These are phyloP conservation scores for Tetrapisispora arboricola DNA, from an alignment of 805 yeast species.

Conservation along the genomic window DNA sequence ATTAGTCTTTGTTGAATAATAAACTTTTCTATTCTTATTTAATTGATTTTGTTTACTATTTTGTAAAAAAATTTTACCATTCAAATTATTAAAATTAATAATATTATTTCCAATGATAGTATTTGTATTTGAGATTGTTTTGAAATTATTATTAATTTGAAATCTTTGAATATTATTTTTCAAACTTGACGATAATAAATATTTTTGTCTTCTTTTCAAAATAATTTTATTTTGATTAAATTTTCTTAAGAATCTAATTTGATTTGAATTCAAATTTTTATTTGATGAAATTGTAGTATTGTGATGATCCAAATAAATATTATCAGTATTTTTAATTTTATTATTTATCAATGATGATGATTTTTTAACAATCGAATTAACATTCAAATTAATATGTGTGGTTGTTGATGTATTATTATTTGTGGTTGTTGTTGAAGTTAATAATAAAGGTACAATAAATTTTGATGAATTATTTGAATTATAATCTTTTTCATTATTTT, in stretches of 20 bases:
- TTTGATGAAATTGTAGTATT: background rate
- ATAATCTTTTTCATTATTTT: background rate
- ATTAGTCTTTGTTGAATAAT: constrained; percentile 2
- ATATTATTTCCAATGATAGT: background rate
- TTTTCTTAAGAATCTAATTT: background rate
- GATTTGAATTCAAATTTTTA: background rate
- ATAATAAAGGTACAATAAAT: constrained; percentile 2
- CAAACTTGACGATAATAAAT: constrained; percentile 3
- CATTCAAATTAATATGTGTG: background rate
- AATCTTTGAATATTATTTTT: constrained; percentile 1
- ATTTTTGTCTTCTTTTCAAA: constrained; percentile 2
- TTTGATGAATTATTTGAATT: background rate
- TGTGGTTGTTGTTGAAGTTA: constrained; percentile 1
- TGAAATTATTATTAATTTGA: background rate
- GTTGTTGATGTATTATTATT: constrained; percentile 1
- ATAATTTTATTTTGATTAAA: background rate
- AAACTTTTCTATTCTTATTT: background rate
- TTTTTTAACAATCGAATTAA: background rate
- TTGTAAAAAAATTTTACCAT: background rate
- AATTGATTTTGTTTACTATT: background rate
- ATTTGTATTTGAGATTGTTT: background rate
- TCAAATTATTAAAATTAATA: constrained; percentile 1
- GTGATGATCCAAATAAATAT: background rate
- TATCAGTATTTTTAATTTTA: background rate
- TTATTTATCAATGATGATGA: background rate